Conservation (phyloP, 1,284 basidiomycete species). For the Pseudozyma sp. region DNA sequence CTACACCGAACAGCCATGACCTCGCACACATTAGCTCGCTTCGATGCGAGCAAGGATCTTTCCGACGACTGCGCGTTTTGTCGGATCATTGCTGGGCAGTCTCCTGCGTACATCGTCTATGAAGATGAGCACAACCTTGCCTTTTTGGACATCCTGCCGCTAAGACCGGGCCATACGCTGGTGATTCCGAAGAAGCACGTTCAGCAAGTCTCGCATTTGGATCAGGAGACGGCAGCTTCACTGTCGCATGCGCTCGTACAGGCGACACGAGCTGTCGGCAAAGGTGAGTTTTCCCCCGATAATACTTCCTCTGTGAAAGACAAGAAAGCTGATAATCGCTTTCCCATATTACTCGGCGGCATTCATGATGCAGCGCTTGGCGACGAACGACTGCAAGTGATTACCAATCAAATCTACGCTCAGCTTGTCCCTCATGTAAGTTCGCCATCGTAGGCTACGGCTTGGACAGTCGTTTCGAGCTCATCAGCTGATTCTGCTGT, state of each 20-base stretch:
- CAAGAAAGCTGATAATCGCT: not conserved
- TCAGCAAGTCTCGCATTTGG: slow-evolving; percentile 20
- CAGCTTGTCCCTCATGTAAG: slow-evolving; percentile 82
- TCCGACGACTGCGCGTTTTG: slow-evolving; percentile 50
- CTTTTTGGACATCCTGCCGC: slow-evolving; percentile 79
- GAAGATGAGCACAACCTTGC: slow-evolving; percentile 76
- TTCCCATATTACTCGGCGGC: not conserved
- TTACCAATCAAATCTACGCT: slow-evolving; percentile 77
- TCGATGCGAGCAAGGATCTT: slow-evolving; percentile 31
- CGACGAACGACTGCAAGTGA: slow-evolving; percentile 59
- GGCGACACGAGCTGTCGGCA: slow-evolving; percentile 43
- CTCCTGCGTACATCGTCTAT: slow-evolving; percentile 43
- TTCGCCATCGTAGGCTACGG: slow-evolving; percentile 9
- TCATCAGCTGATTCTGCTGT: slow-evolving; percentile 1
- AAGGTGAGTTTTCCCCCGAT: slow-evolving; percentile 24
- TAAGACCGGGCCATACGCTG: slow-evolving; percentile 72
- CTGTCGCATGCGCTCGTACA: slow-evolving; percentile 40
- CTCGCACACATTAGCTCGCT: slow-evolving; percentile 42
- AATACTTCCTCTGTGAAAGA: not conserved
- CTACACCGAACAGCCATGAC: slow-evolving; percentile 19
- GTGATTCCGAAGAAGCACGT: slow-evolving; percentile 52
- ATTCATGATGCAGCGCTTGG: slow-evolving; percentile 33
- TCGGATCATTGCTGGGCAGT: slow-evolving; percentile 23
- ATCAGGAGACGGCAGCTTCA: slow-evolving; percentile 23
- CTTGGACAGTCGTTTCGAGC: not conserved